Evolutionary conservation across 176 grass and related monocot species (phyloP).

Genomic region (Lolium rigidum): DNA sequence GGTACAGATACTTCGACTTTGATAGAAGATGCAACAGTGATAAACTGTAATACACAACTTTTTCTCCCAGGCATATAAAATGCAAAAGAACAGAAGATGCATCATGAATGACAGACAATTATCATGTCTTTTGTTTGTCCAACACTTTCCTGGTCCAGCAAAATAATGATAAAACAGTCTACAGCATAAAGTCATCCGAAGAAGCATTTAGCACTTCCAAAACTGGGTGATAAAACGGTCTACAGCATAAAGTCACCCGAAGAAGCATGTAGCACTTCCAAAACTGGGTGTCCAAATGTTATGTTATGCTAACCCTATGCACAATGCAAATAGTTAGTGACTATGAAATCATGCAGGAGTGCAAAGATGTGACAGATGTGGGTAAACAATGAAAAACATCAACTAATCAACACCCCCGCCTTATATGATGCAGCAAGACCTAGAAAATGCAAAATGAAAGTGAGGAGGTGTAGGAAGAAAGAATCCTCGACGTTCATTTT

Average conservation of each 20-base stretch:
- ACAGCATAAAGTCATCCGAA: neutral
- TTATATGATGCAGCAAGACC: neutral
- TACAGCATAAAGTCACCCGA: neutral
- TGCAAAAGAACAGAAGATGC: constrained; percentile 26
- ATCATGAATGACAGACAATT: neutral
- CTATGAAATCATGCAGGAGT: neutral
- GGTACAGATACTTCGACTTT: neutral
- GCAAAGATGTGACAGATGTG: neutral
- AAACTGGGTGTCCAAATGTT: neutral
- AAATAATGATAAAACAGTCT: constrained; percentile 4
- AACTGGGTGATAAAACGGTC: neutral
- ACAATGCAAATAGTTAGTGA: neutral
- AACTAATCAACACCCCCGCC: neutral
- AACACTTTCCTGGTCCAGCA: neutral
- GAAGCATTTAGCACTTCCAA: constrained; percentile 17
- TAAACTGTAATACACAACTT: neutral
- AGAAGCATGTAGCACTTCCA: constrained; percentile 16
- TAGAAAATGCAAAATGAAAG: neutral
- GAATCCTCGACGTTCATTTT: neutral
- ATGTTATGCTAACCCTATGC: neutral
- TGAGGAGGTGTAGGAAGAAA: neutral
- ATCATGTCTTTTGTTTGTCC: neutral
- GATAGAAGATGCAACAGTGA: neutral
- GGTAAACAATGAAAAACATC: constrained; percentile 3
- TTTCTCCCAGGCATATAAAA: neutral